A percentile compares a stretch with the other conserved stretches of the same genome.
phyloP scores from a whole-genome alignment of 2,329 filamentous ascomycete genomes.

The Exophiala aquamarina region DNA sequence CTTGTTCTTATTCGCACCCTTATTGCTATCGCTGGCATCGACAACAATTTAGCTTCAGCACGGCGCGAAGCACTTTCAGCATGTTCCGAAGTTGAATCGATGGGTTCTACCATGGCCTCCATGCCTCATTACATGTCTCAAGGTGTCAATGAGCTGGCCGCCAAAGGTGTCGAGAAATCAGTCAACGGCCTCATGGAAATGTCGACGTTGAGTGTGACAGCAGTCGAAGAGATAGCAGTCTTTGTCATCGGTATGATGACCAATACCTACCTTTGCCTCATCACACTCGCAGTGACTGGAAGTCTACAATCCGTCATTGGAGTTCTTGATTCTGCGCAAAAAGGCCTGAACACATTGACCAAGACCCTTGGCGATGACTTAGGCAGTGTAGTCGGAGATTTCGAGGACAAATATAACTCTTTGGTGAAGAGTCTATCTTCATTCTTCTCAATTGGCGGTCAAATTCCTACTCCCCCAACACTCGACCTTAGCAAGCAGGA shows the following conservation, averaged over 20 bases:
- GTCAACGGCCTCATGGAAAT: constrained; percentile 78
- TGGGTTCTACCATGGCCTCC: constrained; percentile 93
- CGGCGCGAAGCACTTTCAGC: constrained; percentile 80
- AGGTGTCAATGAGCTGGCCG: constrained; percentile 84
- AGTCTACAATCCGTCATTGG: constrained; percentile 70
- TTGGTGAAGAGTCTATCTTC: constrained; percentile 57
- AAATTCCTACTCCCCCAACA: constrained; percentile 45
- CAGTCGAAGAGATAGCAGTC: constrained; percentile 80
- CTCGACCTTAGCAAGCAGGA: constrained; percentile 68
- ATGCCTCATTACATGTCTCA: constrained; percentile 94
- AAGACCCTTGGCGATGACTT: constrained; percentile 48
- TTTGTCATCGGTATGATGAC: constrained; percentile 93
- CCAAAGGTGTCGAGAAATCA: constrained; percentile 74
- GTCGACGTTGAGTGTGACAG: constrained; percentile 75
- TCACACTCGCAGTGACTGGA: constrained; percentile 78
- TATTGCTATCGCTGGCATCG: constrained; percentile 70
- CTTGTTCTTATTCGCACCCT: constrained; percentile 81
- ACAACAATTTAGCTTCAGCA: constrained; percentile 73
- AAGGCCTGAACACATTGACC: constrained; percentile 60
- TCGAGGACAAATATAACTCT: constrained; percentile 57
- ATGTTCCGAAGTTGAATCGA: constrained; percentile 87
- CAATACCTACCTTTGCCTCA: constrained; percentile 85
- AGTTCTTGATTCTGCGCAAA: constrained; percentile 59
- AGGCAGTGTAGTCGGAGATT: constrained; percentile 38
- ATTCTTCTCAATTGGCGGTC: constrained; percentile 36